Conservation (phyloP, 1,139 yeast species). For the Scheffersomyces cryptocercus region DNA sequence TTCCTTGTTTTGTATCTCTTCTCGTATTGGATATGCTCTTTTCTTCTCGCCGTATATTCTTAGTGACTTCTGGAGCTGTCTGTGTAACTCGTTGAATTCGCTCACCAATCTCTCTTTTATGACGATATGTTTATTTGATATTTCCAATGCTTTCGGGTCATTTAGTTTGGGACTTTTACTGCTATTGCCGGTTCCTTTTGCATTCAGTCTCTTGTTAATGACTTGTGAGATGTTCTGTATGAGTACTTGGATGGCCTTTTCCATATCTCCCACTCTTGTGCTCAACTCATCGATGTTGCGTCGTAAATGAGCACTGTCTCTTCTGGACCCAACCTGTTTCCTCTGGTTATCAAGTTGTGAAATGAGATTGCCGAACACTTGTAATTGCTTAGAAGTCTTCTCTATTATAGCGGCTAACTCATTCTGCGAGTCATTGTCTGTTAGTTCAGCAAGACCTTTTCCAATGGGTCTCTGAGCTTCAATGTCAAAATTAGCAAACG, state of each 20-base stretch:
- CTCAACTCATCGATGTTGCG: constrained; percentile 35
- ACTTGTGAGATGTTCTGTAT: constrained; percentile 32
- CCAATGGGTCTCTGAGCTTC: constrained; percentile 49
- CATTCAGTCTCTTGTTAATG: constrained; percentile 32
- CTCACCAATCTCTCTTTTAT: constrained; percentile 40
- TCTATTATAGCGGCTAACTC: constrained; percentile 36
- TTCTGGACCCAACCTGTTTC: constrained; percentile 53
- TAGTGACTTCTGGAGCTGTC: constrained; percentile 31
- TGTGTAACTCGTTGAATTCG: constrained; percentile 40
- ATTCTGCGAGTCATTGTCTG: constrained; percentile 8
- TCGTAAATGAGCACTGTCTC: constrained; percentile 50
- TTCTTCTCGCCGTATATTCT: constrained; percentile 36
- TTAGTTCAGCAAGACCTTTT: constrained; percentile 4
- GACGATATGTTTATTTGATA: constrained; percentile 40
- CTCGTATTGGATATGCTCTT: constrained; percentile 23
- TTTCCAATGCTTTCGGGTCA: constrained; percentile 13
- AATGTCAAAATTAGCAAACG: constrained; percentile 59
- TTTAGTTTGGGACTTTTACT: constrained; percentile 2
- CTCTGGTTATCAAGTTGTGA: constrained; percentile 51
- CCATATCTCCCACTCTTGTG: constrained; percentile 27
- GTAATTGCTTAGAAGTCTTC: constrained; percentile 43
- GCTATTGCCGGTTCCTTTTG: constrained; percentile 9
- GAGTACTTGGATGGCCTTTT: constrained; percentile 34
- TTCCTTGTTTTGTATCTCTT: constrained; percentile 5
- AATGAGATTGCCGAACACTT: constrained; percentile 51